Conservation (phyloP, 2,329 filamentous ascomycete species). For the Colletotrichum coccodes region DNA sequence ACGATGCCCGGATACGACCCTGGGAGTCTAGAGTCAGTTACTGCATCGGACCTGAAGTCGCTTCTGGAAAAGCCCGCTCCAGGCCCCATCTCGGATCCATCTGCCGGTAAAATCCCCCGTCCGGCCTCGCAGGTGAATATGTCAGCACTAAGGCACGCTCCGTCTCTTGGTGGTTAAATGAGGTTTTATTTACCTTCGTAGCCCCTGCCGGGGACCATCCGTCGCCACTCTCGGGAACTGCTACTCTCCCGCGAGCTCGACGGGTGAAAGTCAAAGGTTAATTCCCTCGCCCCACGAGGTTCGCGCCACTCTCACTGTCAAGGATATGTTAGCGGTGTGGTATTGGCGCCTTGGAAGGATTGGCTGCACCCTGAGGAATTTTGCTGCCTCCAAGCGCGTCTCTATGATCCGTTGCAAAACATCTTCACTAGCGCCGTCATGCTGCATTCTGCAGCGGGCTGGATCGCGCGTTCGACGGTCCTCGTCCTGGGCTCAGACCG, state of each 20-base stretch:
- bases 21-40: not conserved
- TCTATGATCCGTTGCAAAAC: too few species aligned
- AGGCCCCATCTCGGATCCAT: not conserved
- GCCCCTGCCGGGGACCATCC: not conserved
- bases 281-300: not conserved
- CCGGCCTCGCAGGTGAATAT: too few species aligned
- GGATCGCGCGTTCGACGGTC: too few species aligned
- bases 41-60: not conserved
- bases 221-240: not conserved
- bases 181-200: not conserved
- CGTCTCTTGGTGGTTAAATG: not conserved
- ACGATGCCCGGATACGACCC: not conserved
- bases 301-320: not conserved
- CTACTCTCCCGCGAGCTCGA: not conserved
- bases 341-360: too few species aligned
- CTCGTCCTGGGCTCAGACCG: too few species aligned
- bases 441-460: too few species aligned
- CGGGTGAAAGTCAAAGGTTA: not conserved
- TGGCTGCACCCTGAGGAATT: too few species aligned
- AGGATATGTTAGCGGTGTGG: not conserved
- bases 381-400: too few species aligned
- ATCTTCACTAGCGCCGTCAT: too few species aligned
- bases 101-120: not conserved
- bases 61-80: not conserved
- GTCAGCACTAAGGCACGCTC: not conserved